Percentiles rank a stretch among this genome's conserved stretches.
phyloP scores from a whole-genome alignment of 2,329 filamentous ascomycete species.

The Penicillium sp. region DNA sequence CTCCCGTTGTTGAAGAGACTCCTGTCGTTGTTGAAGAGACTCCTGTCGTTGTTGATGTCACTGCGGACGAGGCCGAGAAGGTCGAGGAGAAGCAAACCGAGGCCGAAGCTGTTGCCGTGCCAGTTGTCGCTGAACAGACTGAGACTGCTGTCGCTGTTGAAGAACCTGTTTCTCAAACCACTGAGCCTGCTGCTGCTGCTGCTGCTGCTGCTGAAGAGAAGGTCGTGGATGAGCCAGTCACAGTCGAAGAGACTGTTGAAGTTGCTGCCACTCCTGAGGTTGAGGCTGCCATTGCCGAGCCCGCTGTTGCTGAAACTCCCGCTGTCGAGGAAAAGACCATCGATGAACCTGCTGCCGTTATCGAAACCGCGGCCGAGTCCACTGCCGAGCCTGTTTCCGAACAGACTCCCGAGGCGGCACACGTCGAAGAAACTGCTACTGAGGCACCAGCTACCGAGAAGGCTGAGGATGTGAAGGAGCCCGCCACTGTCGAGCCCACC shows the following conservation, averaged over 20 bases:
- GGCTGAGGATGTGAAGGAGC: not conserved
- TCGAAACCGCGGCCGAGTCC: not conserved
- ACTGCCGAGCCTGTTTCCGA: not conserved
- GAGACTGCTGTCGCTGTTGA: slow-evolving; percentile 5
- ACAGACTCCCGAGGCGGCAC: not conserved
- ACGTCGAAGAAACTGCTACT: not conserved
- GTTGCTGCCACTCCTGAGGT: not conserved
- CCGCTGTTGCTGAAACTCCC: not conserved
- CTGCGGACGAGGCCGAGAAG: slow-evolving; percentile 12
- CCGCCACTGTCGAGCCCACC: not conserved
- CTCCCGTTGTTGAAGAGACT: slow-evolving; percentile 6
- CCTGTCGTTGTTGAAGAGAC: slow-evolving; percentile 8
- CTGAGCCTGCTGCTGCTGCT: not conserved
- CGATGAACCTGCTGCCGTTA: not conserved
- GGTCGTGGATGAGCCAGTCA: slow-evolving; percentile 1
- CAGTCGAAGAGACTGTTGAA: slow-evolving; percentile 7
- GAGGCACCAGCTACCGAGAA: not conserved
- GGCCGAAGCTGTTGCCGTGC: slow-evolving; percentile 5
- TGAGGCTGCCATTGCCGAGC: not conserved
- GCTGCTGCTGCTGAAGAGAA: no score
- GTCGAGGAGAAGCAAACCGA: slow-evolving; percentile 6
- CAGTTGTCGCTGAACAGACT: slow-evolving; percentile 4
- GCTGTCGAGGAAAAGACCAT: not conserved
- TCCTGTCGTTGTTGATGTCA: slow-evolving; percentile 1
- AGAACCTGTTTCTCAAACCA: slow-evolving; percentile 6